phyloP scores from a whole-genome alignment of 768 basidiomycete genomes.

The Mycena belliarum region DNA sequence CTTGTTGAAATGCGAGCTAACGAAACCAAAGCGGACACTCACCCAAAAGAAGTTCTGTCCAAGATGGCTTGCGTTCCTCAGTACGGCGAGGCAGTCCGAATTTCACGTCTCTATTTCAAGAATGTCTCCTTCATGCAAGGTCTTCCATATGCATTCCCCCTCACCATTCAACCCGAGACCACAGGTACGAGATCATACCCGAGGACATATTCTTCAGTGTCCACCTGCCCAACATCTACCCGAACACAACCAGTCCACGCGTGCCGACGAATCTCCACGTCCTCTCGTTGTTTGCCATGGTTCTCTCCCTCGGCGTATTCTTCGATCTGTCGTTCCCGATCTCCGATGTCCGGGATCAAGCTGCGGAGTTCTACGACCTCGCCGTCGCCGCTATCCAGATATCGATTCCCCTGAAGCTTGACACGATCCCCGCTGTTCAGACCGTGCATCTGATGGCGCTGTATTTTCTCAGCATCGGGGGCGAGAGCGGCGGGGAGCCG shows the following conservation, averaged over 20 bases:
- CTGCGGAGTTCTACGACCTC: constrained; percentile 21
- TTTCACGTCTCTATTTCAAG: constrained; percentile 20
- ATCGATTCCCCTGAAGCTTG: constrained; percentile 20
- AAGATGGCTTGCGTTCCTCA: constrained; percentile 20
- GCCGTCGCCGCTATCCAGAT: constrained; percentile 21
- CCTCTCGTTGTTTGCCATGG: constrained; percentile 18
- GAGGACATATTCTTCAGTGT: constrained; percentile 22
- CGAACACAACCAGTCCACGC: constrained; percentile 1
- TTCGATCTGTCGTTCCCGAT: constrained; percentile 23
- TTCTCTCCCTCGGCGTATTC: constrained; percentile 24
- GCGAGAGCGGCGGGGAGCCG: constrained; percentile 23
- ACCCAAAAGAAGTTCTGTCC: constrained; percentile 17
- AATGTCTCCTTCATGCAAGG: constrained; percentile 24
- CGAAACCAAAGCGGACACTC: too few relatives aligned
- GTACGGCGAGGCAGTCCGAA: constrained; percentile 23
- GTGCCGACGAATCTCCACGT: constrained; percentile 19
- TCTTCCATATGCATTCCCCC: background rate
- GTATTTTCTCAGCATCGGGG: constrained; percentile 23
- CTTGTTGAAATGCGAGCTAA: background rate
- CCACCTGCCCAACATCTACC: constrained; percentile 24
- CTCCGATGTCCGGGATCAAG: constrained; percentile 5
- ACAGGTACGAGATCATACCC: constrained; percentile 26
- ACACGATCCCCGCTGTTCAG: constrained; percentile 25
- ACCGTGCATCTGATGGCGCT: constrained; percentile 24
- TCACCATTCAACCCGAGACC: background rate